Evolutionary conservation across 108 stramenopile species (phyloP), one percentile per base, ranked within the genome.

Genomic region (Pseudonitzschia delicatissima): DNA sequence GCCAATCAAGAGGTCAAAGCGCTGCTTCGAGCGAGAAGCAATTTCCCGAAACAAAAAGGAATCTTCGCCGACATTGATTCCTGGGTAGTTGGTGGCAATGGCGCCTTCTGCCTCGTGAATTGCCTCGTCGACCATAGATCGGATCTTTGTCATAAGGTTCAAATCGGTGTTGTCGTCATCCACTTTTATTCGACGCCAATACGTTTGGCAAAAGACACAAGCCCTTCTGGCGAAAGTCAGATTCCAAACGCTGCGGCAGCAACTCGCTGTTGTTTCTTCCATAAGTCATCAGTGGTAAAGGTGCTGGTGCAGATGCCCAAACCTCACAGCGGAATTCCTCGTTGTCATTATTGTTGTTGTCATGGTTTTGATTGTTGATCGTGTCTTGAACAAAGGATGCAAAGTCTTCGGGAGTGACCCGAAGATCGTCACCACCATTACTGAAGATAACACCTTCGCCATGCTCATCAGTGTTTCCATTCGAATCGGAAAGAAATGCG

Each of bases 11-110:
- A 86, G 51, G 66, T 86, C 85, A 64, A 83, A 83, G 31, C 85
- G 59, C 36, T 83, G 50, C 40, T 72, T 60, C 12, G 74, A 70
- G 29, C 85, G 67, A 18, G 77, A 79, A 11, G 79, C 82, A 52
- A 86, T 86, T 71, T 86, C 85, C 52, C 68, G 74, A 45, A 86
- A 86, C 26, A 52, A 57, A 34, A 86, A 72, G 5, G 65, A 25
- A 64, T 83, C 82, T 62, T 69, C 36, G 11, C 82, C 82, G 40
- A 83, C 58, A 1, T 66, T 64, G 18, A 86, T 67, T 12, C 72
- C 42, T 7, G 85, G 82, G 34, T 68, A 66, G 49, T 79, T 63
- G 20, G 3, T 40, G 32, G 21, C 33, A 28, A 61, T 40, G 13
- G 36, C 39, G 26, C 20, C 37, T 26, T 61, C 60, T 4, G 39